Evolutionary conservation across 2,329 filamentous ascomycete species (phyloP), one percentile per base, ranked within the genome.

Genomic region (Dichotomopilus funicola): DNA sequence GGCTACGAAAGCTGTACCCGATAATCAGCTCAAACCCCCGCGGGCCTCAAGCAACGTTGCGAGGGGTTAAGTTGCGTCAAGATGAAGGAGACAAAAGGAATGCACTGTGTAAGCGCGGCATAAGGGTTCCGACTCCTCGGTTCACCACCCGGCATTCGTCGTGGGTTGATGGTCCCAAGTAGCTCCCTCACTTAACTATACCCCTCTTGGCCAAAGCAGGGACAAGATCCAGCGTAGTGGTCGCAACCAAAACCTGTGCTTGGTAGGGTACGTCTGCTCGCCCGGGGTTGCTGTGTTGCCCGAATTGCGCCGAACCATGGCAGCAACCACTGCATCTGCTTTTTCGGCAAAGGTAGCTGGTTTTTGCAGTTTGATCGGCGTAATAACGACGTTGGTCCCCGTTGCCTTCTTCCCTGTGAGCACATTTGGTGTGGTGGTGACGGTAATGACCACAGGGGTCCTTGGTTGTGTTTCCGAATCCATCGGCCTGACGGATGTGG

Each of bases 251-350:
- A 45, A 49, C 33, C 37, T 49, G 38, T 47, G 55, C 4, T 12
- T 49, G 5, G 35, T 27, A 13, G 19, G n/a, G 8, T 31, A 11
- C 5, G 41, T 12, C 11, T 45, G 37, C 41, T 34, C 51, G 1
- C 11, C 38, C 19, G 19, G 19, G 3, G 37, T 34, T 33, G 41
- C 34, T 4, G 12, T n/a, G 10, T 41, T 44, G 35, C 51, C 48
- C 38, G 52, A 49, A 45, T 52, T 58, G 35, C 49, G 48, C 40
- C 56, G 44, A 12, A 52, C 49, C 38, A 58, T 41, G 5, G 55
- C 51, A 3, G 51, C 38, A 1, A 57, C 38, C 6, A 54, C 48
- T 2, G 44, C 49, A 19, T 55, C 56, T 1, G 56, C 52, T 36
- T 55, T 54, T 11, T 53, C 49, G 3, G 56, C 49, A 1, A 54